phyloP scores from a whole-genome alignment of 176 grass and related monocot species.

The Dendrocalamus sinicus region DNA sequence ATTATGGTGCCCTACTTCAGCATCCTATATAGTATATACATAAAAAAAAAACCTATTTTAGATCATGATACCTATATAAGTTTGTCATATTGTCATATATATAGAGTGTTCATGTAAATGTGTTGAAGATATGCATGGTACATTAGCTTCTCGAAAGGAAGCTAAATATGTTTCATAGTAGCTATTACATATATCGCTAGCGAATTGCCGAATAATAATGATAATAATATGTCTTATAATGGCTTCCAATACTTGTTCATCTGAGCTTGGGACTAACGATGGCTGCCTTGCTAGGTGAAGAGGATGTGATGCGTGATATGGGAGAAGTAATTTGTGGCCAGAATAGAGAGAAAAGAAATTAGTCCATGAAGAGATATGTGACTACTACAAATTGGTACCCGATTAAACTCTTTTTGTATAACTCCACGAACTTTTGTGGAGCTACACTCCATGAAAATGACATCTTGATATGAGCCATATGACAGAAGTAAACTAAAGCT shows the following conservation, averaged over 20 bases:
- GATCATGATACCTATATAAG: not conserved
- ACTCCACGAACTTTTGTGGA: constrained; percentile 37
- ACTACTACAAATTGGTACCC: not conserved
- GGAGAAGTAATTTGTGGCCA: not conserved
- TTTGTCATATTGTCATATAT: not conserved
- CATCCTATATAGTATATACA: too few relatives aligned
- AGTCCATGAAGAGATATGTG: constrained; percentile 17
- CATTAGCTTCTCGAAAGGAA: constrained; percentile 27
- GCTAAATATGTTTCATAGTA: constrained; percentile 21
- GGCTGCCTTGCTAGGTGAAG: constrained; percentile 36
- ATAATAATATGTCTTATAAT: not conserved
- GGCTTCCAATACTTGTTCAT: not conserved
- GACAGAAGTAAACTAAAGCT: constrained; percentile 13
- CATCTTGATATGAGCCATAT: not conserved
- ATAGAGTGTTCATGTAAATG: not conserved
- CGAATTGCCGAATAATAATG: not conserved
- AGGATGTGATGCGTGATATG: not conserved
- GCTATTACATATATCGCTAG: not conserved
- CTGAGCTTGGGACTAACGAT: constrained; percentile 26
- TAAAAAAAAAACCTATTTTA: too few relatives aligned
- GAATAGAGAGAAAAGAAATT: not conserved
- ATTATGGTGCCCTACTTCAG: too few relatives aligned
- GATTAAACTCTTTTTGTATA: not conserved
- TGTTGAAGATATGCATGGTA: constrained; percentile 18
- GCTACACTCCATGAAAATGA: constrained; percentile 11